Base-by-base conservation (phyloP, 495 filamentous ascomycete genomes). In the Lasiosphaeria ovina region DNA sequence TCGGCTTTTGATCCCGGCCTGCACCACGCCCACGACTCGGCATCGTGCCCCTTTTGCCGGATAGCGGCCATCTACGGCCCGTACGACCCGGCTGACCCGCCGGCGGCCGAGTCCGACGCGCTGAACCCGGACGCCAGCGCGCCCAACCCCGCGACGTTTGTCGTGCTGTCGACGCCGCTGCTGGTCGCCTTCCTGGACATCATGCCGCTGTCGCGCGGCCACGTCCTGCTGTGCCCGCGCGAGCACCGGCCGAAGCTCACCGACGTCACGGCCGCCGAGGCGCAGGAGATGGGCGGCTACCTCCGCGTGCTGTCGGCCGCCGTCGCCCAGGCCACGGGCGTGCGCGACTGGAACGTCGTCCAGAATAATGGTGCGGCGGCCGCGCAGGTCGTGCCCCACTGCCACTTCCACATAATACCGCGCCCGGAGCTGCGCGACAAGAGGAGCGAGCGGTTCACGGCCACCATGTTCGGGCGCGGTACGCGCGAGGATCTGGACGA, bases 321-420 rank as follows among this genome's bases (percentile, higher is more conserved):
- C 0, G 83, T 93, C 14, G 83, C 82, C 51, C 79, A 77, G 16
- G 81, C 81, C 0, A 85, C 80, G 12, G 85, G 84, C 6, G 83
- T 91, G 35, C 80, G 77, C 16, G 90, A 92, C 74, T 93, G 89
- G 87, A 98, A 98, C 74, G 82, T 97, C 24, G 89, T 96, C 61
- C 92, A 96, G 77, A 98, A 98, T 74, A 98, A 97, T 73, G 93
- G 93, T 3, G 84, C 83, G 0, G 79, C 89, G 32, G 93, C 93
- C 10, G 92, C 92, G 6, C 93, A 98, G 75, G 90, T 93, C 31
- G 91, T 98, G 3, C 86, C 87, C 24, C 93, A 97, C 73, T 87
- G 93, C 6, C 93, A 97, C 72, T 97, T 92, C 73, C 93, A 98
- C 64, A 81, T 98, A 33, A 93, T 97, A 49, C 93, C 93, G 3